Evolutionary conservation across 2,329 filamentous ascomycete genomes (phyloP), one percentile per base, ranked within the genome.

Genomic region (Zymoseptoria brevis): DNA sequence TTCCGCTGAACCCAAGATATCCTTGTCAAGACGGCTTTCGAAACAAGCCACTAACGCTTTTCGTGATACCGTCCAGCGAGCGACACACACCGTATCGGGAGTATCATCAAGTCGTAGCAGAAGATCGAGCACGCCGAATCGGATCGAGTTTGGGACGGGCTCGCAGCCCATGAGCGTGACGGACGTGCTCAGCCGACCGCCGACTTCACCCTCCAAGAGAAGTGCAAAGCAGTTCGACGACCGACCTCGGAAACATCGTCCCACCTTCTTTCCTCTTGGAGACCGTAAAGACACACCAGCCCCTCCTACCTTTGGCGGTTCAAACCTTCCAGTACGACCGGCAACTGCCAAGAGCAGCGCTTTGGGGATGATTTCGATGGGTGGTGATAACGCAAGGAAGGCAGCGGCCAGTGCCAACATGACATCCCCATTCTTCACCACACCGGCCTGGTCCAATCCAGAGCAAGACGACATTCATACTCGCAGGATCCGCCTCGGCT

Each of bases 261-360:
- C 56, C 9, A 55, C 13, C n/a, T 45, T 45, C 35, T 45, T 45
- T n/a, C 19, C 54, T 19, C 45, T 51, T 41, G 61, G 62, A 53
- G 69, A 71, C 24, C 66, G 70, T 21, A 72, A 70, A 55, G 70
- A 72, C 62, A 72, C 70, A 24, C 70, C 70, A 48, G 69, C 69
- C 16, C 70, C 70, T 50, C 53, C 64, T n/a, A 56, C 60, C 35
- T 59, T 54, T 29, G 59, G 55, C 7, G 29, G 55, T n/a, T 59
- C 60, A 22, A 54, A 63, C 22, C 57, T 67, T 11, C 63, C 65
- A 9, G 57, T 65, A 22, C 62, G 64, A 55, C 58, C 64, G 56
- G 63, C 64, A 30, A 60, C 30, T 26, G 53, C 55, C 13, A 50
- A 58, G 21, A 54, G 54, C 19, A 58, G 57, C 48, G 56, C 57